Evolutionary conservation across 306 rosid genomes (phyloP).

Genomic region (Quercus gilva): DNA sequence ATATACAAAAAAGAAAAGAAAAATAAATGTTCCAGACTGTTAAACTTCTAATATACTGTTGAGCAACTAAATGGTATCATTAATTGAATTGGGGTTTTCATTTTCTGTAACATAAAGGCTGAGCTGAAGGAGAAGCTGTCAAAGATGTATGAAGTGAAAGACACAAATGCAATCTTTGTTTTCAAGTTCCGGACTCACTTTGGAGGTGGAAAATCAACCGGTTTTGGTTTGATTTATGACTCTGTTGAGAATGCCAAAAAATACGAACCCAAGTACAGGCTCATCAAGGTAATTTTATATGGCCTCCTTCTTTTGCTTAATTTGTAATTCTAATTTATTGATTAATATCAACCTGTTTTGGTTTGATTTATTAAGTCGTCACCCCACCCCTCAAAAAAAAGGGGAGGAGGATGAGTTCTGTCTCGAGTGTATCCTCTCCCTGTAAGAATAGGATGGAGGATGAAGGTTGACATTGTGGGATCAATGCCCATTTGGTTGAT

Average conservation of each 20-base stretch:
- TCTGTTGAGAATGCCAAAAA: slow-evolving; percentile 87
- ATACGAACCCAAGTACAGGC: slow-evolving; percentile 91
- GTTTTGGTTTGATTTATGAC: slow-evolving; percentile 91
- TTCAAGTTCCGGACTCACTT: slow-evolving; percentile 89
- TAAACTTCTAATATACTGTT: neutral
- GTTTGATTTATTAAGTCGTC: too few species aligned
- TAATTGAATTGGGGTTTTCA: neutral
- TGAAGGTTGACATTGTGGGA: neutral
- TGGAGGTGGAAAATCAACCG: slow-evolving; percentile 97
- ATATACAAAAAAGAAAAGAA: too few species aligned
- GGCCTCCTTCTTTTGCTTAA: neutral
- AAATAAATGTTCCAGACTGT: neutral
- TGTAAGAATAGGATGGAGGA: neutral
- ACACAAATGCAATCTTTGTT: slow-evolving; percentile 74
- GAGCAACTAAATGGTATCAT: neutral
- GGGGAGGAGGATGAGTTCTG: neutral
- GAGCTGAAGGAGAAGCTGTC: slow-evolving; percentile 91
- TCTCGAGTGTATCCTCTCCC: neutral
- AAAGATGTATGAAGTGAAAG: slow-evolving; percentile 81
- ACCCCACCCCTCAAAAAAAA: too few species aligned
- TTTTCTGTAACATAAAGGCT: slow-evolving; percentile 36
- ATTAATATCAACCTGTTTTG: neutral
- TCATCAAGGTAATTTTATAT: slow-evolving; percentile 64
- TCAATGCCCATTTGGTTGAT: neutral
- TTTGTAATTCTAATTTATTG: neutral